Evolutionary conservation across 768 basidiomycete genomes (phyloP), one percentile per base, ranked within the genome.

Genomic region (Boletus fagicola): DNA sequence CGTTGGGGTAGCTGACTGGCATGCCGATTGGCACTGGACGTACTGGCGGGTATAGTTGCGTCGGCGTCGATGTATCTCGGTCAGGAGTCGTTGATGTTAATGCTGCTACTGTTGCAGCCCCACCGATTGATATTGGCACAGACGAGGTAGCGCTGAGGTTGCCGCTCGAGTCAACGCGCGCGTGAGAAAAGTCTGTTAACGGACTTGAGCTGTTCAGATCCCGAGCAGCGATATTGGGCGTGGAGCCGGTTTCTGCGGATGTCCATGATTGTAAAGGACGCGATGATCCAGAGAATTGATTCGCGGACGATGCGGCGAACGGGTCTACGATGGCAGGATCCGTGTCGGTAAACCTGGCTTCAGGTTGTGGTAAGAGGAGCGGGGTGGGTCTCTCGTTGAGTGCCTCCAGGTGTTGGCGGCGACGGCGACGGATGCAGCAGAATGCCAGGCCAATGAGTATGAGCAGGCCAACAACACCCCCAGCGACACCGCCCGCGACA

Each of bases 401-500:
- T 10, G 20, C 2, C 9, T 48, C 15, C n/a, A 53, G 2, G n/a
- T 15, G 56, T 38, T 36, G 57, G 15, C 46, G 55, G 3, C 52
- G 51, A 5, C 61, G 67, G 18, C 60, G 58, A 30, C 58, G 59
- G 52, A 53, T 33, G 40, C 42, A 69, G 22, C 56, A 54, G 0
- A 59, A 31, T 3, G 30, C 52, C n/a, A 67, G 42, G 9, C 12
- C 60, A 53, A 61, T 20, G 2, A 70, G 53, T 16, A 40, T 64
- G 1, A 68, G 44, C 16, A 69, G 38, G 30, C 59, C 62, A 15
- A 51, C 18, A 33, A 15, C 59, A n/a, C 68, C 68, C 18, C 63
- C 68, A n/a, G 31, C 55, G 3, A 33, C 57, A 36, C 62, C 61
- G 0, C 68, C 68, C 20, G 40, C 64, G 10, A 68, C 8, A 35